Percentiles rank a stretch among this genome's conserved stretches.
These are phyloP conservation scores for Byssothecium circinans DNA, from an alignment of 2,329 filamentous ascomycete species.

Conservation along the genomic window DNA sequence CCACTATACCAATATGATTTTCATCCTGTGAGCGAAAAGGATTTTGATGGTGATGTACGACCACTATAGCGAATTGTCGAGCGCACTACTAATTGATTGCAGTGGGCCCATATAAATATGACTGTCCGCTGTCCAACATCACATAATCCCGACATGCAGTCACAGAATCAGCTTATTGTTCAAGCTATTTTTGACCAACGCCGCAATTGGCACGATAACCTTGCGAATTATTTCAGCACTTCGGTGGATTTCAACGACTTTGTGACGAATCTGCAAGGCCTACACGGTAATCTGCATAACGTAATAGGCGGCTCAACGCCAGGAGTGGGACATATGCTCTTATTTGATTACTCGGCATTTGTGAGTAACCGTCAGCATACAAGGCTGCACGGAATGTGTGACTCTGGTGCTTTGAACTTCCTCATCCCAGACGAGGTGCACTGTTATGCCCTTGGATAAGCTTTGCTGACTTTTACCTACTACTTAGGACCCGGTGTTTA, in stretches of 20 bases:
- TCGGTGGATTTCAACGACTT: conserved; percentile 16
- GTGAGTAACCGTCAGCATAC: too few relatives aligned
- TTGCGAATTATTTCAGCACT: conserved; percentile 12
- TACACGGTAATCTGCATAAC: conserved; percentile 16
- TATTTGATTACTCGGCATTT: conserved; percentile 71
- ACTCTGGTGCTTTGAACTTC: too few relatives aligned
- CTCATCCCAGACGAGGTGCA: too few relatives aligned
- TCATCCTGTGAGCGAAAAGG: conserved; percentile 21
- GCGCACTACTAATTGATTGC: background rate
- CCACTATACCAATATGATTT: conserved; percentile 36
- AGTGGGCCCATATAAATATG: conserved; percentile 27
- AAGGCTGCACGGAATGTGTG: too few relatives aligned
- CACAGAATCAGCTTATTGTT: conserved; percentile 19
- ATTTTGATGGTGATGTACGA: conserved; percentile 29
- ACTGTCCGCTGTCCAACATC: conserved; percentile 38
- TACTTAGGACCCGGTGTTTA: conserved; percentile 70
- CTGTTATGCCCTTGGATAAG: too few relatives aligned
- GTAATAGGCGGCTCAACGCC: conserved; percentile 48
- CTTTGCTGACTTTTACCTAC: too few relatives aligned
- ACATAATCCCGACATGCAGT: conserved; percentile 18
- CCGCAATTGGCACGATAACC: conserved; percentile 14
- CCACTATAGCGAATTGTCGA: too few relatives aligned
- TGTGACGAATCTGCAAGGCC: conserved; percentile 4
- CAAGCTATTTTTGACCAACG: conserved; percentile 7
- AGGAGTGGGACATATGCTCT: conserved; percentile 67